phyloP scores from a whole-genome alignment of 768 basidiomycete genomes.

The Podaxis carcinomalis region DNA sequence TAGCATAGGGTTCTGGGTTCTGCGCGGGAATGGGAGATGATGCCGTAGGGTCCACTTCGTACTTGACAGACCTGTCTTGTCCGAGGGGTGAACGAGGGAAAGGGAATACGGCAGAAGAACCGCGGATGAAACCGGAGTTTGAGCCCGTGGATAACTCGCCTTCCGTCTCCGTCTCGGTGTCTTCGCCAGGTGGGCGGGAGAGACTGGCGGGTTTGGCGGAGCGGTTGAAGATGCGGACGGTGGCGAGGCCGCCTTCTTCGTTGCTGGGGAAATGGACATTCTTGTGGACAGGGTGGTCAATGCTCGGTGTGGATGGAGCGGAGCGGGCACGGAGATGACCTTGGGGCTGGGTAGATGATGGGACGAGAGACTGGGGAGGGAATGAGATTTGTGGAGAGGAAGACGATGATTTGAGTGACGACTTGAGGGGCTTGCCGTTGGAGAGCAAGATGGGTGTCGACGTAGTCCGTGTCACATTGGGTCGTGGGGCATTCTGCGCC shows the following conservation, averaged over 20 bases:
- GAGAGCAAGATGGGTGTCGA: constrained; percentile 46
- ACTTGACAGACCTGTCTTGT: constrained; percentile 9
- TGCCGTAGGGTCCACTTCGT: constrained; percentile 18
- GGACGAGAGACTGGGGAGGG: not conserved
- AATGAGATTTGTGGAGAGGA: constrained; percentile 36
- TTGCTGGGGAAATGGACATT: constrained; percentile 85
- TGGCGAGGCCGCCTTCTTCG: constrained; percentile 54
- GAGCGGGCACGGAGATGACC: constrained; percentile 34
- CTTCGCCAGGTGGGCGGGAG: constrained; percentile 36
- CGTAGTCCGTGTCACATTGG: constrained; percentile 32
- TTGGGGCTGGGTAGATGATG: constrained; percentile 7
- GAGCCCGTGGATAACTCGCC: constrained; percentile 20
- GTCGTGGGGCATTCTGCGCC: constrained; percentile 21
- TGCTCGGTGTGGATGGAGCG: constrained; percentile 51
- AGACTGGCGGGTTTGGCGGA: constrained; percentile 64
- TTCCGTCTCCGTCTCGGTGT: constrained; percentile 37
- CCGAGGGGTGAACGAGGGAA: constrained; percentile 9
- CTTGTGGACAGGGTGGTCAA: constrained; percentile 44
- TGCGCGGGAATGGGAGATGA: constrained; percentile 25
- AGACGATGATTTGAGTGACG: constrained; percentile 62
- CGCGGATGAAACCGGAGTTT: constrained; percentile 5
- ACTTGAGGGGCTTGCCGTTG: constrained; percentile 85
- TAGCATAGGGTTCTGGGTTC: constrained; percentile 18
- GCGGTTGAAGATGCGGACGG: constrained; percentile 58
- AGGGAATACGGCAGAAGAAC: not conserved